A percentile compares a stretch with the other conserved stretches of the same genome.
Evolutionary conservation across 768 basidiomycete genomes (phyloP).

Genomic region (Sporobolomyces pararoseus): DNA sequence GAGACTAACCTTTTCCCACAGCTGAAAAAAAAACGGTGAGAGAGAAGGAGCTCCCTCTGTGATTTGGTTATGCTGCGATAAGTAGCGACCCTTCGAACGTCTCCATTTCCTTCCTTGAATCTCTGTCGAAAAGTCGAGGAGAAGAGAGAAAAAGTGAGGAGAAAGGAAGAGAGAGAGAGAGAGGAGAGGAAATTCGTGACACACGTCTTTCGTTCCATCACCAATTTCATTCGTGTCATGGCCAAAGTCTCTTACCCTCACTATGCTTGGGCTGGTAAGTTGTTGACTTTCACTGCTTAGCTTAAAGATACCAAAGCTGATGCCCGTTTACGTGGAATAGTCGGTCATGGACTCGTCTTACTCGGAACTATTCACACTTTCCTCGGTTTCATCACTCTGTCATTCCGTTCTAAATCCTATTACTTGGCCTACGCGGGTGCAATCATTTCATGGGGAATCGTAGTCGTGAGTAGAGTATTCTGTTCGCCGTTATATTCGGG

Average conservation of each 20-base stretch:
- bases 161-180: constrained; percentile 8
- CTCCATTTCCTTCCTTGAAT: not conserved
- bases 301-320: too few species aligned
- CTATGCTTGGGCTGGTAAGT: constrained; percentile 42
- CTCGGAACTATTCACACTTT: constrained; percentile 36
- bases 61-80: constrained; percentile 30
- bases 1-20: constrained; percentile 36
- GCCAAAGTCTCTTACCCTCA: constrained; percentile 39
- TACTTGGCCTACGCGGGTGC: constrained; percentile 51
- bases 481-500: not conserved
- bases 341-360: constrained; percentile 43
- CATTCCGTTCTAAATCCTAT: constrained; percentile 45
- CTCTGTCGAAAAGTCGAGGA: not conserved
- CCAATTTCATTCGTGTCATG: not conserved
- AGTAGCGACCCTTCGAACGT: constrained; percentile 30
- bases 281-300: too few species aligned
- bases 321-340: not conserved
- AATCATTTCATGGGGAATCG: constrained; percentile 52
- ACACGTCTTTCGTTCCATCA: not conserved
- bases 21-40: constrained; percentile 7
- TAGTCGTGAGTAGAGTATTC: constrained; percentile 46
- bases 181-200: not conserved
- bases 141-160: not conserved
- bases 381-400: constrained; percentile 46
- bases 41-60: constrained; percentile 5